These are phyloP conservation scores for Boletus rufocinnamomeus DNA, from an alignment of 768 basidiomycete genomes.

Conservation along the genomic window DNA sequence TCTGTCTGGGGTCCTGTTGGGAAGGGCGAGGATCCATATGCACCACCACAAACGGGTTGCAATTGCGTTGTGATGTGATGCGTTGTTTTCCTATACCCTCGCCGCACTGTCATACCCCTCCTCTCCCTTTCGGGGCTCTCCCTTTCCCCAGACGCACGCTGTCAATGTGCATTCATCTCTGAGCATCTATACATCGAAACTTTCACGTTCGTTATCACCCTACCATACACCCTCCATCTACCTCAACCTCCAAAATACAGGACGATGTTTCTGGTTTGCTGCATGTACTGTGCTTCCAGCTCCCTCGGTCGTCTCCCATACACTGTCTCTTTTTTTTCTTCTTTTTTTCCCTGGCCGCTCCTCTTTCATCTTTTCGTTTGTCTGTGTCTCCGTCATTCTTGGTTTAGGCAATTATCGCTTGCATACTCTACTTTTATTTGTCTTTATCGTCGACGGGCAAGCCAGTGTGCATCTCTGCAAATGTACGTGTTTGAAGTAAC, in stretches of 20 bases:
- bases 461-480: slow-evolving; percentile 29
- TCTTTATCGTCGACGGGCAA: slow-evolving; percentile 34
- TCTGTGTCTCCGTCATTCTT: slow-evolving; percentile 14
- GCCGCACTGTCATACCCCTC: slow-evolving; percentile 35
- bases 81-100: slow-evolving; percentile 35
- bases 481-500: slow-evolving; percentile 33
- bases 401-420: slow-evolving; percentile 21
- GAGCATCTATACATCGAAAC: slow-evolving; percentile 24
- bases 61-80: slow-evolving; percentile 71
- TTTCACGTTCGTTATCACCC: slow-evolving; percentile 31
- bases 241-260: slow-evolving; percentile 27
- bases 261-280: slow-evolving; percentile 30
- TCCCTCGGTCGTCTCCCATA: slow-evolving; percentile 9
- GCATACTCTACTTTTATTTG: slow-evolving; percentile 36
- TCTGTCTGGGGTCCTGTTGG: slow-evolving; percentile 93
- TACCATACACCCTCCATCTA: slow-evolving; percentile 30
- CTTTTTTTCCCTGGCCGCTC: background rate
- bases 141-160: slow-evolving; percentile 12
- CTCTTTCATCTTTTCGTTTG: slow-evolving; percentile 7
- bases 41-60: slow-evolving; percentile 75
- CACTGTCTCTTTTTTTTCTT: slow-evolving; percentile 3
- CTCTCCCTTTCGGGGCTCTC: slow-evolving; percentile 8
- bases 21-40: slow-evolving; percentile 92
- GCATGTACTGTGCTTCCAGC: slow-evolving; percentile 26
- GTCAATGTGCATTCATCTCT: slow-evolving; percentile 22